Conservation (phyloP, 2,329 filamentous ascomycete genomes). For the Emergomyces orientalis region DNA sequence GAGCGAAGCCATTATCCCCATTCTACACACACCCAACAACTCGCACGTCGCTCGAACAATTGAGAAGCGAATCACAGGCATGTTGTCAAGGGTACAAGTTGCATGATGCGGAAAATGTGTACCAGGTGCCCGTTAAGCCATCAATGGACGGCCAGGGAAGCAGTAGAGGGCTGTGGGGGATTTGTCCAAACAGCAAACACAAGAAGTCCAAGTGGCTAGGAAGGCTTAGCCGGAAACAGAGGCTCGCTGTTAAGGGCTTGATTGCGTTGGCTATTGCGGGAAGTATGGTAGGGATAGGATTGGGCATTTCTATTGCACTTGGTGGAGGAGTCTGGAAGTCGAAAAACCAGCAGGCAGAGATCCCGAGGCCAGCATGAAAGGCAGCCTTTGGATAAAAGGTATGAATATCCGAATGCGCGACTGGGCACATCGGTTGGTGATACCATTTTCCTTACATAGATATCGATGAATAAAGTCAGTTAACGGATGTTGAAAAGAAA, state of each 20-base stretch:
- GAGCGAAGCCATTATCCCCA: slow-evolving; percentile 35
- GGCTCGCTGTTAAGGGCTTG: slow-evolving; percentile 30
- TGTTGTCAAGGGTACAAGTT: slow-evolving; percentile 13
- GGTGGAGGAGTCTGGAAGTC: slow-evolving; percentile 38
- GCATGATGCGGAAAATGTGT: slow-evolving; percentile 10
- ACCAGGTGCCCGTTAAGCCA: background rate
- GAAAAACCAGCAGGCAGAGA: slow-evolving; percentile 23
- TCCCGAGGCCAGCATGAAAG: slow-evolving; percentile 15
- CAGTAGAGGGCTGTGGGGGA: slow-evolving; percentile 14
- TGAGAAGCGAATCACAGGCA: slow-evolving; percentile 11
- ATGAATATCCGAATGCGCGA: background rate
- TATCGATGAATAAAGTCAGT: background rate
- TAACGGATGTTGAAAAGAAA: background rate
- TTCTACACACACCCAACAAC: slow-evolving; percentile 36
- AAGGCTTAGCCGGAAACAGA: slow-evolving; percentile 28
- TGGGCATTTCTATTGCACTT: slow-evolving; percentile 38
- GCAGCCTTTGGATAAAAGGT: background rate
- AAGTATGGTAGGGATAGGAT: slow-evolving; percentile 36
- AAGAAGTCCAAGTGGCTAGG: slow-evolving; percentile 28
- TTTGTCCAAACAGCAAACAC: slow-evolving; percentile 23
- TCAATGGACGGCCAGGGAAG: slow-evolving; percentile 8
- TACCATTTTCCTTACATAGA: background rate
- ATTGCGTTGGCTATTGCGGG: slow-evolving; percentile 37
- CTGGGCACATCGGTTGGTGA: background rate
- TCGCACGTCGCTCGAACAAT: slow-evolving; percentile 23